Evolutionary conservation across 1,284 basidiomycete genomes (phyloP), one percentile per base, ranked within the genome.

Genomic region (Cryptococcus depauperatus): DNA sequence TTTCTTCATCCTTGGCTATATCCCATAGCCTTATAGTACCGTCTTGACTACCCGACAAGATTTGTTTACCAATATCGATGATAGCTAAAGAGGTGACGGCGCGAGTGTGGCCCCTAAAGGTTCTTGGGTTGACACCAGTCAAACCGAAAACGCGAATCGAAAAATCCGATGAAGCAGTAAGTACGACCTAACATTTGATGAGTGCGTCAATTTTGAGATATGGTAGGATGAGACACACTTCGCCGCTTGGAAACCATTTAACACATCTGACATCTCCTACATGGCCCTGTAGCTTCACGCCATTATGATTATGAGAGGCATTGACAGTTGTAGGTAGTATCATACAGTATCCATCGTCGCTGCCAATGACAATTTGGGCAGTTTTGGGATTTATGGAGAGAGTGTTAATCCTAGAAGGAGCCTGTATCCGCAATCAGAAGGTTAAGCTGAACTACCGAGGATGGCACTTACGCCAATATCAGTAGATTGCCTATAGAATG

Each of bases 21-120:
- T 88, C 83, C 85, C 85, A 91, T 4, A 85, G 69, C 23, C 82
- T 75, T 18, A 87, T 62, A 0, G 80, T 82, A 2, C 80, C 79
- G 60, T 90, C 86, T 45, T 78, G 76, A 5, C 79, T 77, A 1
- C 60, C 69, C 4, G 71, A 71, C 2, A 89, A 58, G 11, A 89
- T 68, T 53, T 81, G 80, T 25, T 77, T 74, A 0, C 85, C 83
- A 0, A 77, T 70, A 0, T 77, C 77, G 29, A 87, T 66, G 50
- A 87, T 83, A 2, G 72, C 76, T 0, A 77, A 77, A 3, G 75
- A 74, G 0, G 70, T 64, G 13, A 74, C 61, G 0, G 79, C 74
- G 2, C 83, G 76, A 2, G 76, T 78, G 61, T 91, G 87, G 0
- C 79, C 84, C 44, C 75, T 79, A 30, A 88, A 66, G 1, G 77